These are phyloP conservation scores for Durotheca rogersii DNA, from an alignment of 495 filamentous ascomycete species.

Conservation along the genomic window DNA sequence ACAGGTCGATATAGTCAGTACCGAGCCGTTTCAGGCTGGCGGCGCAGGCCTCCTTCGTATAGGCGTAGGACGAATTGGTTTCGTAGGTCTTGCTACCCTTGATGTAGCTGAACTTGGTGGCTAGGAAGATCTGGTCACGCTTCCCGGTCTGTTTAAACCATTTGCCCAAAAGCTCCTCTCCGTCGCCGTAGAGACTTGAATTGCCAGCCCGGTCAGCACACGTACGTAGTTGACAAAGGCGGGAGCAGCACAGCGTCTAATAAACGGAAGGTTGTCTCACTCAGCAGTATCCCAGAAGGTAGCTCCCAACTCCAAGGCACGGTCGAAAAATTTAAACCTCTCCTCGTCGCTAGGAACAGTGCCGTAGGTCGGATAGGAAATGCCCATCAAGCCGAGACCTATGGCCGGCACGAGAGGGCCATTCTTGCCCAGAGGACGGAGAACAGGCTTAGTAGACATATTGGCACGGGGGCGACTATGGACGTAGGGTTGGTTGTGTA, in stretches of 20 bases:
- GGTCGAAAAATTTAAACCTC: conserved; percentile 53
- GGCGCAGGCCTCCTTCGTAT: conserved; percentile 47
- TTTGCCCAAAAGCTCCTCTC: conserved; percentile 51
- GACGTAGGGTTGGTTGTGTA: no score
- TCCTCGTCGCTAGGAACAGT: conserved; percentile 43
- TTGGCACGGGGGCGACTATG: background rate
- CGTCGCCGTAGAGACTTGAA: conserved; percentile 42
- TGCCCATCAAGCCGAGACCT: conserved; percentile 57
- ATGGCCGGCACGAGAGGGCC: conserved; percentile 53
- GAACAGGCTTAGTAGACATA: conserved; percentile 29
- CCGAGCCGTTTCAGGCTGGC: conserved; percentile 46
- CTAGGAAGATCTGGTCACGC: conserved; percentile 54
- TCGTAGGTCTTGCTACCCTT: conserved; percentile 26
- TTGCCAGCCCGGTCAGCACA: background rate
- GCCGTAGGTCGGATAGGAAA: conserved; percentile 45
- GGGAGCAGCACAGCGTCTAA: conserved; percentile 29
- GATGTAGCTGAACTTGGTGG: conserved; percentile 54
- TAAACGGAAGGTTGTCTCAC: conserved; percentile 11
- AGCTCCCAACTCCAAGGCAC: conserved; percentile 55
- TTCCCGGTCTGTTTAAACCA: conserved; percentile 57
- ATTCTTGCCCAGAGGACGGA: conserved; percentile 49
- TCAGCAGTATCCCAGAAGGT: conserved; percentile 61
- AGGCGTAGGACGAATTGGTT: conserved; percentile 45
- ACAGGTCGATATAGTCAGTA: conserved; percentile 50
- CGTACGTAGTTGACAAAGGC: background rate